Conservation (phyloP, 176 grass and related monocot species). For the Carex cristatella region DNA sequence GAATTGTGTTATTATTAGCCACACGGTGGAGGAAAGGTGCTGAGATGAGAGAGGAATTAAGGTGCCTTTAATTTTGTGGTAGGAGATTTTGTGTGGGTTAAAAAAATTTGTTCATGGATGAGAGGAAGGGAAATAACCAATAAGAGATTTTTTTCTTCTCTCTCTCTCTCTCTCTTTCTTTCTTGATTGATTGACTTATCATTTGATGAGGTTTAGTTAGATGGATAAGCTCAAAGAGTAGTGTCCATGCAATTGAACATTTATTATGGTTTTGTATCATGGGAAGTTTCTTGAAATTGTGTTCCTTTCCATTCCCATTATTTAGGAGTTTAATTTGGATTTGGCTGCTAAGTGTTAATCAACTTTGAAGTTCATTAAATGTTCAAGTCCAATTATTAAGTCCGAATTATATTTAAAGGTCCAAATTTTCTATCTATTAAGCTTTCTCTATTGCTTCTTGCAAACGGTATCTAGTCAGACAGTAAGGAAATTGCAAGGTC, state of each 20-base stretch:
- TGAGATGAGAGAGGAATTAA: not conserved
- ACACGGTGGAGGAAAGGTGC: conserved; percentile 9
- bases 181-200: not conserved
- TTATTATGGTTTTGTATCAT: not conserved
- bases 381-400: no score
- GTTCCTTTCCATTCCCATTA: not conserved
- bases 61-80: conserved; percentile 17
- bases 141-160: not conserved
- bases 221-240: not conserved
- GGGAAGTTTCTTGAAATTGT: not conserved
- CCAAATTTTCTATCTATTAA: not conserved
- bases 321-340: conserved; percentile 2
- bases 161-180: not conserved
- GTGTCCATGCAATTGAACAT: not conserved
- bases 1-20: conserved; percentile 19
- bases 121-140: not conserved
- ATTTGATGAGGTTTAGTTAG: not conserved
- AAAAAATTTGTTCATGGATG: conserved; percentile 4
- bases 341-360: not conserved
- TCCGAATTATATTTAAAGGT: not conserved
- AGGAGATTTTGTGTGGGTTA: conserved; percentile 12
- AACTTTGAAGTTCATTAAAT: not conserved
- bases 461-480: not conserved
- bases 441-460: not conserved
- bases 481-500: not conserved